Evolutionary conservation across 306 rosid species (phyloP), one percentile per base, ranked within the genome.

Genomic region (Canavalia gladiata): DNA sequence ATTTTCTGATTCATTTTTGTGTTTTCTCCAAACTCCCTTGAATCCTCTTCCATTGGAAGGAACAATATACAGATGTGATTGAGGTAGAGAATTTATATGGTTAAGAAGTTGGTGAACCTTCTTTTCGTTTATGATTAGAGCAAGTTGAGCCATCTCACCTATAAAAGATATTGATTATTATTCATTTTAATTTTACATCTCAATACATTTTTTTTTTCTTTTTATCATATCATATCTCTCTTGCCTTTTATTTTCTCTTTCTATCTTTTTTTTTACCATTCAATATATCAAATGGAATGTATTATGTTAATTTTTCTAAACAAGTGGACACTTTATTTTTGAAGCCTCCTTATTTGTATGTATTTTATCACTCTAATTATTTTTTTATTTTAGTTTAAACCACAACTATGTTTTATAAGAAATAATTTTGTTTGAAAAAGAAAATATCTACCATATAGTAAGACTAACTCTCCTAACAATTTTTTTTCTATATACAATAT

Each of bases 31-130:
- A 46, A 43, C n/a, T 76, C 83, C 60, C 64, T 71, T 13, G 85
- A 83, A 66, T 83, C 51, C 73, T 89, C 88, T 57, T 82, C 93
- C 96, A 91, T 92, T 34, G 67, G 45, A 75, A 49, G 8, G 45
- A 68, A 64, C 25, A 18, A 0, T 39, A 58, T 37, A 31, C 72
- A 65, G 2, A 81, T 9, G 70, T 33, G 66, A 63, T 74, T 81
- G 55, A 66, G 70, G 10, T 4, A 63, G 68, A 66, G n/a, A 76
- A 54, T 7, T 49, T 68, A 76, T 69, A 46, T 57, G 33, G 69
- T 43, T 58, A 45, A 39, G 12, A 67, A 33, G 25, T 59, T 56
- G 28, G 80, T 8, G 43, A 72, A 52, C 12, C 55, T 45, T 78
- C 2, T 72, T 8, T 73, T 72, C 45, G 72, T 39, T 74, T 55